Percentiles rank a stretch among this genome's conserved stretches.
phyloP scores from a whole-genome alignment of 371 early-diverging fungal species.

The Zychaea mexicana region DNA sequence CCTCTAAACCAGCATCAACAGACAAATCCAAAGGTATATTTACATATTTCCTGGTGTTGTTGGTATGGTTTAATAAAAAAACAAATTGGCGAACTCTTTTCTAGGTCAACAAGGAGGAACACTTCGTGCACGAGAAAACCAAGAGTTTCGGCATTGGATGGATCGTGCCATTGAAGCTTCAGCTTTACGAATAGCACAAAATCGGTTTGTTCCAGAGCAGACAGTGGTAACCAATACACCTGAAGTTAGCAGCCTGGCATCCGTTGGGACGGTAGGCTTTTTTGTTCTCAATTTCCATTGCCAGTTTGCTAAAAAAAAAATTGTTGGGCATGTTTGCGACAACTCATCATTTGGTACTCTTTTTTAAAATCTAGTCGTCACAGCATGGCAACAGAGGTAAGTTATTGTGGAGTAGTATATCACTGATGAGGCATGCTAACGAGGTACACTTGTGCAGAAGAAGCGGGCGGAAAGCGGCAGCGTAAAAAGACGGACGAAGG shows the following conservation, averaged over 20 bases:
- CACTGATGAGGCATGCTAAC: neutral
- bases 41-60: too few species aligned
- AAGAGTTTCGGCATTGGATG: constrained; percentile 45
- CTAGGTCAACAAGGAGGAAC: constrained; percentile 12
- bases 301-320: neutral
- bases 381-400: neutral
- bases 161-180: constrained; percentile 51
- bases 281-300: neutral
- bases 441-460: constrained; percentile 5
- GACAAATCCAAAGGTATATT: constrained; percentile 1
- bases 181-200: constrained; percentile 31
- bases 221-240: neutral
- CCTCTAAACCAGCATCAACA: constrained; percentile 9
- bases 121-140: constrained; percentile 45
- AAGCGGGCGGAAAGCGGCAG: constrained; percentile 17
- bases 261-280: neutral
- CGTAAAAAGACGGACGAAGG: constrained; percentile 25
- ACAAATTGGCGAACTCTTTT: neutral
- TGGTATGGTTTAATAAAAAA: neutral
- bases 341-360: neutral
- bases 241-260: neutral
- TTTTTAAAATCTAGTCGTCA: neutral
- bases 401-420: neutral
- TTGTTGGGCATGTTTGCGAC: neutral
- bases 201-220: constrained; percentile 25